Base-by-base conservation (phyloP, 176 grass and related monocot species). In the Triticum aestivum region DNA sequence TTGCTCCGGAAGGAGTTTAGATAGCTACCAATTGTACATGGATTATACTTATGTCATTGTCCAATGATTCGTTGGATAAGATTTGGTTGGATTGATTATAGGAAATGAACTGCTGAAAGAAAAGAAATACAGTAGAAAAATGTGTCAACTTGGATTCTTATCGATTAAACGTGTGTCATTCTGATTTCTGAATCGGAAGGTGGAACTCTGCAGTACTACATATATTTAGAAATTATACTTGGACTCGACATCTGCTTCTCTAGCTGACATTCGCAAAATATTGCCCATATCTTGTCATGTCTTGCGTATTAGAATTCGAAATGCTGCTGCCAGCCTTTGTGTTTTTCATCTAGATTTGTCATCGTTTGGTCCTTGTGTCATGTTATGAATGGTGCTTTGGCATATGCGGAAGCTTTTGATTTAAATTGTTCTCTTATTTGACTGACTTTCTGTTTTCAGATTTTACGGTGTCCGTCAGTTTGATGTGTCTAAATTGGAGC, bases 401-500 rank as follows among this genome's bases (percentile, higher is more conserved):
- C 12, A 49, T 49, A 49, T 51, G 47, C 47, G 15, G 4, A 51
- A 15, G 13, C 47, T 51, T 51, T 15, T 51, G 47, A 51, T 15
- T 51, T 5, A 14, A 13, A 4, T 13, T 52, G 20, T 38, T 81
- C 2, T 45, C 68, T 71, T 70, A 77, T 73, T 87, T 76, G 39
- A 78, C 65, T 51, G 17, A 56, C 52, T 4, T 20, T 54, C 58
- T 59, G 41, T 69, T 83, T 51, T 10, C 82, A 97, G 95, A 82
- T 94, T 91, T 92, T 80, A 91, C 67, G 81, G 79, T 74, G 95
- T 93, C 52, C 94, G 90, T 45, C 89, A 34, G 56, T 91, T 97
- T 85, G 89, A 97, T 89, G 95, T 95, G 27, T 94, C 92, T 41
- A 97, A 94, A 90, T 65, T 97, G 82, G 92, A 97, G 85, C 92